A percentile compares a stretch with the other conserved stretches of the same genome.
Evolutionary conservation across 2,329 filamentous ascomycete species (phyloP).

Genomic region (Botrytis elliptica): DNA sequence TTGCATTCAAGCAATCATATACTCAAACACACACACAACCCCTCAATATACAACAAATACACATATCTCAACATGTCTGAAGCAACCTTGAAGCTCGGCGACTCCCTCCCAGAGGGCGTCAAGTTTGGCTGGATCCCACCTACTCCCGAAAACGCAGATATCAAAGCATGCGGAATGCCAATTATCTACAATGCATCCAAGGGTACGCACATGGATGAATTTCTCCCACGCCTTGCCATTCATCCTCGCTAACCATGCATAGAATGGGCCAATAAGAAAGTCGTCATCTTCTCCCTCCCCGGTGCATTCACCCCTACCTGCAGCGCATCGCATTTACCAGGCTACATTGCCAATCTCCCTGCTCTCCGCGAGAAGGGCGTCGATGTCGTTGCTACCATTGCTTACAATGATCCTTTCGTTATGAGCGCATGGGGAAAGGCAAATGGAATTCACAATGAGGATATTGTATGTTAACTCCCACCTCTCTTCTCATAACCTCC

Average conservation of each 20-base stretch:
- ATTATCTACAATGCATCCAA: conserved; percentile 77
- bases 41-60: neutral
- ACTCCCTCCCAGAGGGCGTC: conserved; percentile 78
- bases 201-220: conserved; percentile 44
- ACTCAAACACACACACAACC: neutral
- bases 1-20: neutral
- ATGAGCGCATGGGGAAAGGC: conserved; percentile 74
- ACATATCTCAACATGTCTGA: conserved; percentile 27
- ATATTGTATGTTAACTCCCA: conserved; percentile 50
- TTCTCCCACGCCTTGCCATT: neutral
- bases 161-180: conserved; percentile 77
- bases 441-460: conserved; percentile 61
- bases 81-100: conserved; percentile 58
- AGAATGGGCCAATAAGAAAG: conserved; percentile 68
- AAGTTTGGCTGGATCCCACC: conserved; percentile 84
- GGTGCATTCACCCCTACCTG: conserved; percentile 71
- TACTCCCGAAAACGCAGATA: conserved; percentile 62
- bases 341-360: conserved; percentile 62
- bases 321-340: conserved; percentile 65
- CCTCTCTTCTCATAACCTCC: neutral
- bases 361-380: conserved; percentile 64
- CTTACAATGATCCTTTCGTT: conserved; percentile 67
- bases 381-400: conserved; percentile 65
- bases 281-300: conserved; percentile 67
- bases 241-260: neutral